Percentiles rank a stretch among this genome's conserved stretches.
These are phyloP conservation scores for Dendrobium catenatum DNA, from an alignment of 106 monocot genomes.

Conservation along the genomic window DNA sequence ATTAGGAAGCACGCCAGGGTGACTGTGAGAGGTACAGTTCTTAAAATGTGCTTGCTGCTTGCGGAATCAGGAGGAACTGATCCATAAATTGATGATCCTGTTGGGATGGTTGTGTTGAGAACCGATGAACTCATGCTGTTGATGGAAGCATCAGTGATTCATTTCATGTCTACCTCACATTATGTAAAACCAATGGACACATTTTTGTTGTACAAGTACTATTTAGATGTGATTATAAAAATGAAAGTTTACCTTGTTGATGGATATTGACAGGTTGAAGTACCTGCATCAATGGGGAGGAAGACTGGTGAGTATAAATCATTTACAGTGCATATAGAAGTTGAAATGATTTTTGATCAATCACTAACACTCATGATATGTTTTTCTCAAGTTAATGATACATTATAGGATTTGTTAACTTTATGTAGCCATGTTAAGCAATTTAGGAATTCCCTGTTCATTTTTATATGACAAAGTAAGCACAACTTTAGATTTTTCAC, in stretches of 20 bases:
- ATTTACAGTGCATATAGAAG: background rate
- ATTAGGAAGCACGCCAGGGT: constrained; percentile 14
- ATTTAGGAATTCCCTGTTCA: no score
- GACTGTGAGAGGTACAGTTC: constrained; percentile 9
- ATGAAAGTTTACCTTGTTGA: background rate
- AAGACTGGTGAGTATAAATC: background rate
- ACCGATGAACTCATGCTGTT: constrained; percentile 14
- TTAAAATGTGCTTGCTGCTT: background rate
- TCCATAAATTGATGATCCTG: constrained; percentile 10
- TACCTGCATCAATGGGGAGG: constrained; percentile 12
- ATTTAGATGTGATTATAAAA: background rate
- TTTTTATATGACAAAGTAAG: no score
- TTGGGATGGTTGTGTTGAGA: constrained; percentile 4
- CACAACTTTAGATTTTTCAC: no score
- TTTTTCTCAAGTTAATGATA: background rate
- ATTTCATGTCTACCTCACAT: background rate
- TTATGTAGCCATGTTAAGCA: background rate
- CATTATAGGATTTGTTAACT: background rate
- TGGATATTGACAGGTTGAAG: constrained; percentile 20
- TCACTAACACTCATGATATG: background rate
- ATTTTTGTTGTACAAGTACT: background rate
- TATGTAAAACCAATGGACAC: background rate
- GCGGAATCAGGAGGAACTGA: constrained; percentile 20
- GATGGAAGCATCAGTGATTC: background rate
- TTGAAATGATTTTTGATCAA: background rate